phyloP scores from a whole-genome alignment of 2,329 filamentous ascomycete species.

The Amauroascus verrucosus region DNA sequence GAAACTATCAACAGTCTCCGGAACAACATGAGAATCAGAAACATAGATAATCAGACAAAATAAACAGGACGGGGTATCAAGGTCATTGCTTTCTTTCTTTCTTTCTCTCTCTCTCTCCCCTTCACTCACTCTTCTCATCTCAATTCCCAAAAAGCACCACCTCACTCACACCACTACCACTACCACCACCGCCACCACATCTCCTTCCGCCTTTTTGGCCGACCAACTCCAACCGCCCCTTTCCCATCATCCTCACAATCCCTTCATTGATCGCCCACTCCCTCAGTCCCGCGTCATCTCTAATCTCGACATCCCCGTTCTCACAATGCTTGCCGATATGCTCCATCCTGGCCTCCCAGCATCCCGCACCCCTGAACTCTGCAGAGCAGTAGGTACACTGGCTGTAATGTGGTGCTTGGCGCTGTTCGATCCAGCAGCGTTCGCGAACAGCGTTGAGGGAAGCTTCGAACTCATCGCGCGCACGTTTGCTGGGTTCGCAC shows the following conservation, averaged over 20 bases:
- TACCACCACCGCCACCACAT: background rate
- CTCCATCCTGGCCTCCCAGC: slow-evolving; percentile 79
- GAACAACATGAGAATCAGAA: no score
- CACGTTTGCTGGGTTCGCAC: slow-evolving; percentile 24
- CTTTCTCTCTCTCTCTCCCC: background rate
- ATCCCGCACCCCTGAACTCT: slow-evolving; percentile 51
- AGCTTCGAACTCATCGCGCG: slow-evolving; percentile 38
- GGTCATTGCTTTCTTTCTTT: background rate
- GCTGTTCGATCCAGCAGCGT: slow-evolving; percentile 51
- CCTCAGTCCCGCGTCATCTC: slow-evolving; percentile 32
- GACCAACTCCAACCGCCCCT: slow-evolving; percentile 4
- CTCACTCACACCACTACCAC: background rate
- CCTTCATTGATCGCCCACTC: slow-evolving; percentile 33
- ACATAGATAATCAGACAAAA: no score
- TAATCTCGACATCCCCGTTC: slow-evolving; percentile 37
- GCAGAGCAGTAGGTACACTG: slow-evolving; percentile 50
- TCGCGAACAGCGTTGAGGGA: slow-evolving; percentile 48
- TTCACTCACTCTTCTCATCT: background rate
- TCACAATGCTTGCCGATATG: slow-evolving; percentile 77
- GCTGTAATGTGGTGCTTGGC: slow-evolving; percentile 52
- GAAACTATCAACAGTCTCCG: no score
- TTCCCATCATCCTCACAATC: slow-evolving; percentile 15
- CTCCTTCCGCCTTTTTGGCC: background rate
- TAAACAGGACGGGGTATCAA: no score
- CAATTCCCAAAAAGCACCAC: slow-evolving; percentile 2